Evolutionary conservation across 371 early-diverging fungal genomes (phyloP).

Genomic region (Mortierella sp.): DNA sequence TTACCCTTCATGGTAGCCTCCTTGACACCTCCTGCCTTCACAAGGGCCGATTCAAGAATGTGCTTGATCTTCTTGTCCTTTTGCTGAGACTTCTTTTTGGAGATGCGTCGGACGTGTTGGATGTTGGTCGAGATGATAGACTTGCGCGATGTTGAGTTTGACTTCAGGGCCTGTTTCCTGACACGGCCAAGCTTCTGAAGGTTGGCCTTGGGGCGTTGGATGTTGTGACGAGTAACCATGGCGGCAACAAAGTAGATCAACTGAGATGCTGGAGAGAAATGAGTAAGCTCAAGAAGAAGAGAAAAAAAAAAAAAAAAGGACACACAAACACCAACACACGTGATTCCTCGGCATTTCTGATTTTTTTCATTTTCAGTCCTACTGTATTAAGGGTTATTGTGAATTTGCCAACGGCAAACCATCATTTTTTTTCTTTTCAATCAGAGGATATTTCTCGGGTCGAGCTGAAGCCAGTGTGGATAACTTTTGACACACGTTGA

Average conservation of each 20-base stretch:
- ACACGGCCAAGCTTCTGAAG: slow-evolving; percentile 51
- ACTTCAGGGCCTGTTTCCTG: slow-evolving; percentile 52
- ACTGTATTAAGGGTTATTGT: too few species aligned
- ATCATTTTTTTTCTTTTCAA: slow-evolving; percentile 14
- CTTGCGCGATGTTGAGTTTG: slow-evolving; percentile 45
- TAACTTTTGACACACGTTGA: too few species aligned
- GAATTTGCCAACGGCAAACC: neutral
- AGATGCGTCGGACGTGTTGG: slow-evolving; percentile 49
- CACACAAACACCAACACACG: neutral
- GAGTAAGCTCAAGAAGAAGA: neutral
- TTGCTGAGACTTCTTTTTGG: slow-evolving; percentile 52
- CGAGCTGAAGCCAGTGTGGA: too few species aligned
- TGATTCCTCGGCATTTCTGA: too few species aligned
- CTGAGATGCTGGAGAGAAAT: neutral
- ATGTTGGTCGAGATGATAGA: slow-evolving; percentile 46
- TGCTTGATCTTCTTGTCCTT: slow-evolving; percentile 34
- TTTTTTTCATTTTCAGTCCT: too few species aligned
- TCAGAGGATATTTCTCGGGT: too few species aligned
- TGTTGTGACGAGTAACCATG: slow-evolving; percentile 54
- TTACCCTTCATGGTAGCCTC: slow-evolving; percentile 54
- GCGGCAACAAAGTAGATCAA: slow-evolving; percentile 3
- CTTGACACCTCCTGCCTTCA: slow-evolving; percentile 52
- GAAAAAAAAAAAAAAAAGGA: neutral
- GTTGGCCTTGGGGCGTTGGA: slow-evolving; percentile 50
- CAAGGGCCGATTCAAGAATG: slow-evolving; percentile 34